Percentiles rank a stretch among this genome's conserved stretches.
These are phyloP conservation scores for Debaryomyces nepalensis DNA, from an alignment of 1,139 yeast genomes.

Conservation along the genomic window DNA sequence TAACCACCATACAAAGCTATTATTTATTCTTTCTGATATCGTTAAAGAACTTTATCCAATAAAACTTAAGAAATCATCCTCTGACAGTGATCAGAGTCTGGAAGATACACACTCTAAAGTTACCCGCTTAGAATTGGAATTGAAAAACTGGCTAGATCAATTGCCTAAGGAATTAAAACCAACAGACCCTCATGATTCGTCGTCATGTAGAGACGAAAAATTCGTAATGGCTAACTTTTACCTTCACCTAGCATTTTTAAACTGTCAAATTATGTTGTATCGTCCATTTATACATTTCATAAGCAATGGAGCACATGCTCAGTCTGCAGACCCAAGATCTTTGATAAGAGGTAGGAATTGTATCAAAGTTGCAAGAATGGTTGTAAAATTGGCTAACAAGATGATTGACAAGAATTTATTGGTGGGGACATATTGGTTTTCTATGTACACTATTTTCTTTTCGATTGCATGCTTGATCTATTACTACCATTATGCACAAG, in stretches of 20 bases:
- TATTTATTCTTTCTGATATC: slow-evolving; percentile 51
- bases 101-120: slow-evolving; percentile 64
- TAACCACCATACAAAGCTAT: slow-evolving; percentile 79
- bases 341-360: slow-evolving; percentile 80
- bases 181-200: slow-evolving; percentile 54
- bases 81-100: slow-evolving; percentile 27
- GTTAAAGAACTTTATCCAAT: slow-evolving; percentile 51
- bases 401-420: slow-evolving; percentile 75
- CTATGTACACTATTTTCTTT: slow-evolving; percentile 89
- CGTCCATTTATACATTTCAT: slow-evolving; percentile 91
- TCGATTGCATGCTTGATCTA: slow-evolving; percentile 87
- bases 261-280: slow-evolving; percentile 82
- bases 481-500: slow-evolving; percentile 74
- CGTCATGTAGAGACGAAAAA: slow-evolving; percentile 42
- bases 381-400: slow-evolving; percentile 81
- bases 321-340: slow-evolving; percentile 47
- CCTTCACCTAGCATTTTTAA: slow-evolving; percentile 77
- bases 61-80: slow-evolving; percentile 26
- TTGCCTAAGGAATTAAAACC: slow-evolving; percentile 79
- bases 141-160: slow-evolving; percentile 74
- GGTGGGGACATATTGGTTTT: slow-evolving; percentile 92
- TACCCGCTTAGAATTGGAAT: slow-evolving; percentile 70
- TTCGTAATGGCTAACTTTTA: slow-evolving; percentile 76
- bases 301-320: slow-evolving; percentile 50
- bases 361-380: slow-evolving; percentile 82